phyloP scores from a whole-genome alignment of 306 rosid species.

The Rosa lucieae region DNA sequence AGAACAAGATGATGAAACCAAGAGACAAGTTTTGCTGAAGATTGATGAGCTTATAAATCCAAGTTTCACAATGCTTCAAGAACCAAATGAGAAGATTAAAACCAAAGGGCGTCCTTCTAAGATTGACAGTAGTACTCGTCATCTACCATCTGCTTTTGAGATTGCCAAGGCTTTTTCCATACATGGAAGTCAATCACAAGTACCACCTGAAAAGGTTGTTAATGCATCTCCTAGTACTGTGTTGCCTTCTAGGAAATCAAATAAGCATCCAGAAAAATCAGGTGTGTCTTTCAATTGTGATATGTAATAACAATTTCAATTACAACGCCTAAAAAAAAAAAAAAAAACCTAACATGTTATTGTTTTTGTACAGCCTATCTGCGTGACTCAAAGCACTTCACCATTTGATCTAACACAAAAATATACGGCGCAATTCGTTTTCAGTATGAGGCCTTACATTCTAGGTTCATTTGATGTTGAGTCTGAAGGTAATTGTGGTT shows the following conservation, averaged over 20 bases:
- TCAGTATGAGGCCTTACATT: neutral
- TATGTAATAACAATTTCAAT: neutral
- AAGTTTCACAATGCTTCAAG: neutral
- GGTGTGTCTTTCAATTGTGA: neutral
- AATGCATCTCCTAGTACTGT: neutral
- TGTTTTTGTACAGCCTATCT: neutral
- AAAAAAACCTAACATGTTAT: neutral
- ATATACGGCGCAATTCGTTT: neutral
- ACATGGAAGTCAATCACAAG: neutral
- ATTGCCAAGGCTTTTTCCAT: neutral
- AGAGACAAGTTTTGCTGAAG: neutral
- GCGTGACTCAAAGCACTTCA: neutral
- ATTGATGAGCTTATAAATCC: neutral
- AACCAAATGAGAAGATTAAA: neutral
- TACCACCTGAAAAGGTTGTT: neutral
- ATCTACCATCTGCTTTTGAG: neutral
- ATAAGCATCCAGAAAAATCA: neutral
- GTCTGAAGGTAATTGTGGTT: neutral
- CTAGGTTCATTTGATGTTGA: neutral
- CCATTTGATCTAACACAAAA: neutral
- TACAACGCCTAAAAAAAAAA: too few relatives aligned
- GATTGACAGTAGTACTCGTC: neutral
- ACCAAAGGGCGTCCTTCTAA: neutral
- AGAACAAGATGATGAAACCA: neutral
- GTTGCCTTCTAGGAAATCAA: neutral